These are phyloP conservation scores for Canavalia gladiata DNA, from an alignment of 306 rosid genomes.

Conservation along the genomic window DNA sequence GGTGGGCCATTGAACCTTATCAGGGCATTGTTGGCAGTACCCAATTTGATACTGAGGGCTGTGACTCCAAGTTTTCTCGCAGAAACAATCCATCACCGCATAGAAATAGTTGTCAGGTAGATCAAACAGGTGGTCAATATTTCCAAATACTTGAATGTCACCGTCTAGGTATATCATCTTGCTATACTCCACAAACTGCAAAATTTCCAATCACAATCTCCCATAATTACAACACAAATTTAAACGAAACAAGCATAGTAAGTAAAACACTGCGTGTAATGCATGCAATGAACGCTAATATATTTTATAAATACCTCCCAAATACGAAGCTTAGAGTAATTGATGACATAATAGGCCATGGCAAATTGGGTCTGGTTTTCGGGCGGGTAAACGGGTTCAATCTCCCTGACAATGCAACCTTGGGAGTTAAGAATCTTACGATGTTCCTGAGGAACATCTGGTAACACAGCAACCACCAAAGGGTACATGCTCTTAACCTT, in stretches of 20 bases:
- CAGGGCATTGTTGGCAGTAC: constrained; percentile 84
- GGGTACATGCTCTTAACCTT: constrained; percentile 72
- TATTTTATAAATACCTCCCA: constrained; percentile 68
- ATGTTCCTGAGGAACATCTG: constrained; percentile 83
- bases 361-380: constrained; percentile 81
- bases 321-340: constrained; percentile 88
- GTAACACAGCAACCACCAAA: constrained; percentile 76
- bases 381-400: constrained; percentile 75
- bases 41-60: constrained; percentile 69
- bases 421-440: constrained; percentile 65
- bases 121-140: constrained; percentile 79
- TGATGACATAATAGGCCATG: constrained; percentile 85
- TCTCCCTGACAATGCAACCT: constrained; percentile 74
- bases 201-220: neutral
- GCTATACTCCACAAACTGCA: constrained; percentile 77
- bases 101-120: constrained; percentile 63
- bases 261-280: constrained; percentile 29
- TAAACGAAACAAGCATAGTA: neutral
- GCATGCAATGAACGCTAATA: constrained; percentile 2
- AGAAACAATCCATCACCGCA: constrained; percentile 89
- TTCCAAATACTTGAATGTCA: constrained; percentile 76
- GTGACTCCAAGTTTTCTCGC: constrained; percentile 76
- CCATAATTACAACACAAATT: neutral
- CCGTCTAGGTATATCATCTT: constrained; percentile 87
- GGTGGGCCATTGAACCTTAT: constrained; percentile 68